These are phyloP conservation scores for Penicillium sp. DNA, from an alignment of 2,329 filamentous ascomycete genomes.

Conservation along the genomic window DNA sequence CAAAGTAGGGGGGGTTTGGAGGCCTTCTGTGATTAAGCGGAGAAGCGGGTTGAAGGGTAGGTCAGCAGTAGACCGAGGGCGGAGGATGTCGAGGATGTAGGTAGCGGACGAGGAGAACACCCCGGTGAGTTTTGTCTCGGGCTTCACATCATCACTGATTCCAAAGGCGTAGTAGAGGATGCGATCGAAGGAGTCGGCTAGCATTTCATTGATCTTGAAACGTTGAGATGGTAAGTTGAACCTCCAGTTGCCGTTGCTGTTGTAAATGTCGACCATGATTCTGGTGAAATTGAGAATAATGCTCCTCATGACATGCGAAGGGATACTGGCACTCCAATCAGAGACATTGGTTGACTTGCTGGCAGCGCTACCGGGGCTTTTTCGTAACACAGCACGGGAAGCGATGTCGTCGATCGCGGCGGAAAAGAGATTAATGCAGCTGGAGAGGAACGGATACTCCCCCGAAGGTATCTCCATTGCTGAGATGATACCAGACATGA, in stretches of 20 bases:
- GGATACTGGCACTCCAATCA: conserved; percentile 62
- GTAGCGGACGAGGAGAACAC: conserved; percentile 66
- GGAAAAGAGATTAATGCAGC: conserved; percentile 67
- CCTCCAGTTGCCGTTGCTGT: conserved; percentile 80
- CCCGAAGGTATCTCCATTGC: conserved; percentile 71
- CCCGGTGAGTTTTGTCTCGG: conserved; percentile 50
- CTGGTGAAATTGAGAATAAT: conserved; percentile 68
- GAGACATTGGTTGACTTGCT: conserved; percentile 27
- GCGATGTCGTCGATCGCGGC: conserved; percentile 70
- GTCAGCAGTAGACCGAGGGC: conserved; percentile 62
- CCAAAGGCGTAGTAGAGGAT: conserved; percentile 69
- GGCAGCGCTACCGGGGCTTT: conserved; percentile 28
- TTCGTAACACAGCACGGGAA: conserved; percentile 44
- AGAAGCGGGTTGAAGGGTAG: conserved; percentile 73
- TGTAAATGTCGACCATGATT: conserved; percentile 73
- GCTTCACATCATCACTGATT: conserved; percentile 56
- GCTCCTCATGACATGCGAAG: conserved; percentile 68
- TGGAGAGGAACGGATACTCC: conserved; percentile 69
- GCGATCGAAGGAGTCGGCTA: conserved; percentile 65
- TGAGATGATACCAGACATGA: conserved; percentile 72
- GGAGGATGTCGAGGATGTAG: conserved; percentile 70
- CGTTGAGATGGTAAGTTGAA: conserved; percentile 65
- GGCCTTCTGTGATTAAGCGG: conserved; percentile 59
- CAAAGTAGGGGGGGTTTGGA: conserved; percentile 57
- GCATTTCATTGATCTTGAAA: conserved; percentile 59